Evolutionary conservation across 2,329 filamentous ascomycete genomes (phyloP).

Genomic region (Diatrype stigma): DNA sequence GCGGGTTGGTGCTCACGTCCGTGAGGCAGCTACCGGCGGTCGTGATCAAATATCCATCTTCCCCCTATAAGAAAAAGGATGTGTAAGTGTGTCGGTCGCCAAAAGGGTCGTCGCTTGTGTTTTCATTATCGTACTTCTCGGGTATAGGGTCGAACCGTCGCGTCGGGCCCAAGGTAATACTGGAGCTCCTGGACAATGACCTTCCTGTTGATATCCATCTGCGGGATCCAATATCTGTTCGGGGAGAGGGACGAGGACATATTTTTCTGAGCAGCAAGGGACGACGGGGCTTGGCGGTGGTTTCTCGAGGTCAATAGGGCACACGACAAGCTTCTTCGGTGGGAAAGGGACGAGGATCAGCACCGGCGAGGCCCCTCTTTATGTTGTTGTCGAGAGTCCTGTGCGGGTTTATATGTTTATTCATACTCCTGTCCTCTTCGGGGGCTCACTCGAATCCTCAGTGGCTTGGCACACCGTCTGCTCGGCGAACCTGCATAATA

Average conservation of each 20-base stretch:
- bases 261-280: slow-evolving; percentile 20
- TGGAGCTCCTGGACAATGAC: slow-evolving; percentile 57
- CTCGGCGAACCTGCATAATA: neutral
- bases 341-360: neutral
- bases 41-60: slow-evolving; percentile 58
- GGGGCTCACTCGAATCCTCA: neutral
- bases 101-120: slow-evolving; percentile 11
- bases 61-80: slow-evolving; percentile 40
- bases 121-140: slow-evolving; percentile 41
- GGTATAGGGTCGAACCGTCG: slow-evolving; percentile 54
- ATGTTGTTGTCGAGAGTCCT: neutral
- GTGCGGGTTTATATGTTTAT: neutral
- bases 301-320: neutral
- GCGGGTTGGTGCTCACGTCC: slow-evolving; percentile 43
- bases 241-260: slow-evolving; percentile 37
- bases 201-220: slow-evolving; percentile 56
- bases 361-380: neutral
- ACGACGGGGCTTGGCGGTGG: neutral
- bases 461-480: neutral
- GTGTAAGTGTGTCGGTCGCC: slow-evolving; percentile 18
- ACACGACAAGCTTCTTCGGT: neutral
- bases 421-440: neutral
- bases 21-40: slow-evolving; percentile 55
- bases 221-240: slow-evolving; percentile 60
- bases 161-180: slow-evolving; percentile 54